Base-by-base conservation (phyloP, 1,284 basidiomycete species). In the Trichosporon faecale region DNA sequence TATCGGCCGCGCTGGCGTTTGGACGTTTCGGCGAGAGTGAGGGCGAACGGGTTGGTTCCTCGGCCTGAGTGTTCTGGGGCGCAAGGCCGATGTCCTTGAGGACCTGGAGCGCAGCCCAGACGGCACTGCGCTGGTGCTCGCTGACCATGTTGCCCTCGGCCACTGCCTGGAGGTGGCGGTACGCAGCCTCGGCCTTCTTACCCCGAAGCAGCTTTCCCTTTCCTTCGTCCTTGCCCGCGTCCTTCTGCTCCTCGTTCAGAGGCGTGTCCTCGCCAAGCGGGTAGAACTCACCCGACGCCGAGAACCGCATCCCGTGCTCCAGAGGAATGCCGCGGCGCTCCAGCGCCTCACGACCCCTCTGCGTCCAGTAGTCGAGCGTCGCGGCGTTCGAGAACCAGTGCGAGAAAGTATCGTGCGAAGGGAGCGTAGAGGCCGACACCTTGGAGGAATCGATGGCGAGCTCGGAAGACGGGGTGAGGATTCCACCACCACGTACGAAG, bases 401-500 rank as follows among this genome's bases (percentile, higher is more conserved):
- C 6, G 25, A 27, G 64, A 78, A 81, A 0, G 37, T 14, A 14
- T 64, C 67, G 44, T 78, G 76, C 2, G 76, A 76, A 0, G 81
- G 81, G 0, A 83, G 74, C 21, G 68, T 55, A 9, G 75, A 74
- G 11, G 78, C 61, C 2, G 67, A 72, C 9, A 72, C 68, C 1
- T 61, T 46, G 1, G 40, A 63, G 16, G 71, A 60, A 9, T 49
- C 66, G 31, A 52, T n/a, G 16, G 29, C 16, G 29, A 31, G 57
- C 29, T n/a, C 27, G 8, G 57, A 14, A 1, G 21, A 33, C 0
- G 68, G 68, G 1, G 66, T 21, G n/a, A 69, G 72, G 18, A 84
- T 69, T 1, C 78, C 79, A 5, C 82, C 82, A 2, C 72, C 71
- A 25, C 80, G 75, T 23, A 83, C 74, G 80, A 81, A 84, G 1